These are phyloP conservation scores for Neurospora intermedia DNA, from an alignment of 495 filamentous ascomycete species.

Conservation along the genomic window DNA sequence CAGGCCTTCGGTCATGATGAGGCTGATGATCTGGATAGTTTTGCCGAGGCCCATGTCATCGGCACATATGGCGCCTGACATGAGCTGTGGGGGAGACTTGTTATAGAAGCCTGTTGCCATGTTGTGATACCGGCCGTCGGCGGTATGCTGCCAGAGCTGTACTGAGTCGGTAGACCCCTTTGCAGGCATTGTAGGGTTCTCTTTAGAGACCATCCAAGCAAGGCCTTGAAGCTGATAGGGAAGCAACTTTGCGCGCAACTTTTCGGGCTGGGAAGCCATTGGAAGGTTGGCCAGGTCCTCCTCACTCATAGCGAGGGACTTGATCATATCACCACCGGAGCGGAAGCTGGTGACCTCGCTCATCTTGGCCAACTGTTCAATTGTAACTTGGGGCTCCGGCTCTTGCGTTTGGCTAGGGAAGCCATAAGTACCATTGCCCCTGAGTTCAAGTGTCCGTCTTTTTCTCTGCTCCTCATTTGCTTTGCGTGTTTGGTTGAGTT, in stretches of 20 bases:
- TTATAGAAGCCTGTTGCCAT: conserved; percentile 66
- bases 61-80: conserved; percentile 75
- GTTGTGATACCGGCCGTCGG: conserved; percentile 51
- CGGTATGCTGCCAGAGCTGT: conserved; percentile 66
- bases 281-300: conserved; percentile 63
- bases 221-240: conserved; percentile 81
- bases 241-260: conserved; percentile 54
- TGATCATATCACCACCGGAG: conserved; percentile 53
- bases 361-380: conserved; percentile 54
- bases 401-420: conserved; percentile 12
- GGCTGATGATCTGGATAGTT: conserved; percentile 76
- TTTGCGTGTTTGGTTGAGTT: conserved; percentile 37
- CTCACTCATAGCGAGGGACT: conserved; percentile 61
- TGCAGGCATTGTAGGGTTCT: conserved; percentile 55
- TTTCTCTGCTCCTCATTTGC: conserved; percentile 38
- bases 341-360: conserved; percentile 51
- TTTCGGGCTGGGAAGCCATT: conserved; percentile 53
- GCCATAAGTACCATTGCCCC: conserved; percentile 22
- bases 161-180: conserved; percentile 53
- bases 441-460: conserved; percentile 19
- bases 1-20: conserved; percentile 54
- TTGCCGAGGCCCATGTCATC: conserved; percentile 97
- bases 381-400: conserved; percentile 25
- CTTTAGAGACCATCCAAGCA: conserved; percentile 71
- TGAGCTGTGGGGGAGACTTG: conserved; percentile 43